These are phyloP conservation scores for Mortierella claussenii DNA, from an alignment of 192 early-diverging fungal genomes.

Conservation along the genomic window DNA sequence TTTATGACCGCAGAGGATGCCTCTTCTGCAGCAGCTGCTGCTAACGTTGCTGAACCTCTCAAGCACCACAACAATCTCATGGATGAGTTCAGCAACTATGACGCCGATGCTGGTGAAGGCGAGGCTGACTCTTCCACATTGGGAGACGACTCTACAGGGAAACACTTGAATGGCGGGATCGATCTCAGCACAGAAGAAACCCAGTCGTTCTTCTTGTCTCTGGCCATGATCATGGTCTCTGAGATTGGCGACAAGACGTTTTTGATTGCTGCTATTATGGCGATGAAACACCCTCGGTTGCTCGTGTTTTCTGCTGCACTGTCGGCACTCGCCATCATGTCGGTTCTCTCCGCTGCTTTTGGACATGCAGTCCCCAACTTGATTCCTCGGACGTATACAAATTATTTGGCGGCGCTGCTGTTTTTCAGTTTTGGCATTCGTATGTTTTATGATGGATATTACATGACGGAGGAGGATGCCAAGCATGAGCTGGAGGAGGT, in stretches of 20 bases:
- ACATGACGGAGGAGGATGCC: slow-evolving; percentile 90
- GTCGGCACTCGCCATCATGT: slow-evolving; percentile 91
- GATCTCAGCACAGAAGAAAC: slow-evolving; percentile 47
- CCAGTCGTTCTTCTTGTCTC: slow-evolving; percentile 66
- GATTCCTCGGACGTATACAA: slow-evolving; percentile 89
- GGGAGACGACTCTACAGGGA: no score
- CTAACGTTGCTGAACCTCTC: no score
- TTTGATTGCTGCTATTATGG: slow-evolving; percentile 97
- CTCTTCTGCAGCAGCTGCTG: no score
- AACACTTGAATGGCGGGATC: slow-evolving; percentile 8
- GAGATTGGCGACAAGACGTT: slow-evolving; percentile 99
- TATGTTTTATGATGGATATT: slow-evolving; percentile 84
- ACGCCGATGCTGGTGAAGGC: neutral
- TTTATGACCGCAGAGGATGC: neutral
- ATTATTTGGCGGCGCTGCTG: slow-evolving; percentile 82
- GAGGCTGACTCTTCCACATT: neutral
- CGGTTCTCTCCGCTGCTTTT: slow-evolving; percentile 92
- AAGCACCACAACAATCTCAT: slow-evolving; percentile 7
- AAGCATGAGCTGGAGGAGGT: slow-evolving; percentile 94
- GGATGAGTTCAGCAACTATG: slow-evolving; percentile 42
- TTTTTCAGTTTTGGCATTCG: slow-evolving; percentile 95
- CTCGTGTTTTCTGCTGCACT: slow-evolving; percentile 93
- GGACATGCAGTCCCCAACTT: slow-evolving; percentile 91
- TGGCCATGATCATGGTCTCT: slow-evolving; percentile 93
- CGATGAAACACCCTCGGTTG: slow-evolving; percentile 94